Percentiles rank a stretch among this genome's conserved stretches.
These are phyloP conservation scores for Calonectria hawksworthii DNA, from an alignment of 2,329 filamentous ascomycete genomes.

Conservation along the genomic window DNA sequence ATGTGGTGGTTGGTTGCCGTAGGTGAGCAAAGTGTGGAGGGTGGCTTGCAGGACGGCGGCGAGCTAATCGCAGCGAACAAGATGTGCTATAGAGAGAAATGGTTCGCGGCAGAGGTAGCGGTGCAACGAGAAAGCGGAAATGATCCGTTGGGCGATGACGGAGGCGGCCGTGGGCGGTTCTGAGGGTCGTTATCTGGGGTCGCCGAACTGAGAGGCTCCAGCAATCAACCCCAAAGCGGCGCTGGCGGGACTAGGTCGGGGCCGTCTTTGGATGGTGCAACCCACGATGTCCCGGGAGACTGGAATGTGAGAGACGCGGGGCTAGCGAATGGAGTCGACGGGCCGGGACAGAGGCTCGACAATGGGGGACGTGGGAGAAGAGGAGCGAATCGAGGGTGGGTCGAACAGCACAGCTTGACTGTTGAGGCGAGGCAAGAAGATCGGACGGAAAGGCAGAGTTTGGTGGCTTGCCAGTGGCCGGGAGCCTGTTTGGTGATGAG, in stretches of 20 bases:
- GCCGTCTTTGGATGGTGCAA: conserved; percentile 37
- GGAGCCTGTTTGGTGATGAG: conserved; percentile 39
- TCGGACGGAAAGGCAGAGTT: conserved; percentile 37
- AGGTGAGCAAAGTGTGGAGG: conserved; percentile 29
- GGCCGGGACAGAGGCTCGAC: conserved; percentile 12
- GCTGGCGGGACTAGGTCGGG: conserved; percentile 35
- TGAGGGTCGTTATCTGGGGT: conserved; percentile 24
- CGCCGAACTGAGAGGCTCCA: conserved; percentile 34
- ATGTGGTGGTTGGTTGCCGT: conserved; percentile 21
- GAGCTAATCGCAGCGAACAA: conserved; percentile 21
- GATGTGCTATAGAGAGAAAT: conserved; percentile 18
- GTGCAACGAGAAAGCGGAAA: conserved; percentile 28
- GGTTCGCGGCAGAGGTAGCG: conserved; percentile 16
- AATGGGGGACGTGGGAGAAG: conserved; percentile 2
- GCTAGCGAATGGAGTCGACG: conserved; percentile 38
- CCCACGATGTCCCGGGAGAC: conserved; percentile 30
- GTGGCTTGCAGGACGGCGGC: conserved; percentile 36
- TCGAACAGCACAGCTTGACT: conserved; percentile 37
- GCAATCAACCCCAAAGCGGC: conserved; percentile 40
- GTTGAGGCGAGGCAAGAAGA: conserved; percentile 24
- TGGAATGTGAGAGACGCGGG: conserved; percentile 44
- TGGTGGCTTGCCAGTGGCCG: conserved; percentile 38
- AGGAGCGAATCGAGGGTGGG: conserved; percentile 37
- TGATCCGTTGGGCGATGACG: conserved; percentile 28
- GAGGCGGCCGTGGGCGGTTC: conserved; percentile 16